These are phyloP conservation scores for Ilyonectria sp. DNA, from an alignment of 2,329 filamentous ascomycete species.

Conservation along the genomic window DNA sequence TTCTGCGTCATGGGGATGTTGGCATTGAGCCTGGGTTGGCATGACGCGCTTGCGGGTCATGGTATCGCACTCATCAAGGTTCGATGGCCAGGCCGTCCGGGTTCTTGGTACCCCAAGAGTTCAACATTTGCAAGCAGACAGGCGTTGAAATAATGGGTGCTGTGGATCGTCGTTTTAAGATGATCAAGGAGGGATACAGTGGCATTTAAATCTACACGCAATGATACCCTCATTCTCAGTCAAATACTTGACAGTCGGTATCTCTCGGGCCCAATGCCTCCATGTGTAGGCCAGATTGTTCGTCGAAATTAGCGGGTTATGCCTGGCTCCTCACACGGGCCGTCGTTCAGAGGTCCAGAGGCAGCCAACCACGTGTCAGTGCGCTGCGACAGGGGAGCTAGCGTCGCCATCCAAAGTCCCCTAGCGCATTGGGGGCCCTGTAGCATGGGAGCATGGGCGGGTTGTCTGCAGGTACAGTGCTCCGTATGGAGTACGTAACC, in stretches of 20 bases:
- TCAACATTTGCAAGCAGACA: neutral
- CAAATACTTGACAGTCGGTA: neutral
- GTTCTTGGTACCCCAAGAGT: neutral
- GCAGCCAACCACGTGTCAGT: conserved; percentile 24
- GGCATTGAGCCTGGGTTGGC: neutral
- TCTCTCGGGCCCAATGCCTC: neutral
- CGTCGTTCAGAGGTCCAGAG: neutral
- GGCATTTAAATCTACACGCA: neutral
- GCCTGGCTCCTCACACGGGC: neutral
- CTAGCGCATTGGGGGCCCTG: conserved; percentile 11
- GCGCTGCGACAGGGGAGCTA: neutral
- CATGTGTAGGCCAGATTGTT: neutral
- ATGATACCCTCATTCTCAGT: neutral
- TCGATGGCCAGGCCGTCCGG: conserved; percentile 3
- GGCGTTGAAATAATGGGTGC: neutral
- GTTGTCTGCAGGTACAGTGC: conserved; percentile 18
- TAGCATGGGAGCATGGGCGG: neutral
- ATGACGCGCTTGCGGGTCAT: neutral
- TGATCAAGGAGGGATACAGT: neutral
- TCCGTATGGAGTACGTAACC: neutral
- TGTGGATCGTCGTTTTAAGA: neutral
- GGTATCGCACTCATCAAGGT: conserved; percentile 7
- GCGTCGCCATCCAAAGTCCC: neutral
- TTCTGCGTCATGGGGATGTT: neutral
- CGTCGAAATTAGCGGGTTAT: neutral